These are phyloP conservation scores for Phyllosticta ampelicida DNA, from an alignment of 2,329 filamentous ascomycete genomes.

Conservation along the genomic window DNA sequence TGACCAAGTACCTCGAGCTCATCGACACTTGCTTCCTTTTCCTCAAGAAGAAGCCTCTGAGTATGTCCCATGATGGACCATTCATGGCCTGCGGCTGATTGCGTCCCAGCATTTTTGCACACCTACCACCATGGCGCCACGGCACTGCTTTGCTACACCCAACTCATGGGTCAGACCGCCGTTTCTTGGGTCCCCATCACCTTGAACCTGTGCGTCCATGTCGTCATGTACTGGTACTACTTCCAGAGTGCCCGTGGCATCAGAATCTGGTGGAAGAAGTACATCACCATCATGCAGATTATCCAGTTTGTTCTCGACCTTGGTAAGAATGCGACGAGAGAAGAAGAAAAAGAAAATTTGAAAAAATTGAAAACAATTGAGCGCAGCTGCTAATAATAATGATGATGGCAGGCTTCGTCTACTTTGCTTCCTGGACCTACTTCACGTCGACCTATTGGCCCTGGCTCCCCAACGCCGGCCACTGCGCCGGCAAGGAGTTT, in stretches of 20 bases:
- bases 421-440: slow-evolving; percentile 99
- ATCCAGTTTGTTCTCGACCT: slow-evolving; percentile 95
- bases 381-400: neutral
- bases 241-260: slow-evolving; percentile 96
- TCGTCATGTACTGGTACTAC: slow-evolving; percentile 99
- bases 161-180: slow-evolving; percentile 82
- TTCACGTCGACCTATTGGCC: slow-evolving; percentile 86
- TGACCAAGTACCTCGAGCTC: slow-evolving; percentile 95
- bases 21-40: slow-evolving; percentile 94
- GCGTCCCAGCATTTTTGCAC: slow-evolving; percentile 67
- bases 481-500: slow-evolving; percentile 93
- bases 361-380: too few species aligned
- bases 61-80: slow-evolving; percentile 33
- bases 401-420: slow-evolving; percentile 65
- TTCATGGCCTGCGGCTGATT: slow-evolving; percentile 15
- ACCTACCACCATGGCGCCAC: slow-evolving; percentile 98
- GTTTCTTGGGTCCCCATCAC: slow-evolving; percentile 93
- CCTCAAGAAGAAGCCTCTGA: slow-evolving; percentile 98
- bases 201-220: slow-evolving; percentile 87
- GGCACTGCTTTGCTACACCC: slow-evolving; percentile 93
- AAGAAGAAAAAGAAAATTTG: too few species aligned
- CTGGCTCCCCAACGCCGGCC: slow-evolving; percentile 70
- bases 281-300: slow-evolving; percentile 96
- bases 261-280: slow-evolving; percentile 99
- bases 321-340: slow-evolving; percentile 44